Percentiles rank a stretch among this genome's conserved stretches.
phyloP scores from a whole-genome alignment of 257 asterid species.

The Solanum paucissectum region DNA sequence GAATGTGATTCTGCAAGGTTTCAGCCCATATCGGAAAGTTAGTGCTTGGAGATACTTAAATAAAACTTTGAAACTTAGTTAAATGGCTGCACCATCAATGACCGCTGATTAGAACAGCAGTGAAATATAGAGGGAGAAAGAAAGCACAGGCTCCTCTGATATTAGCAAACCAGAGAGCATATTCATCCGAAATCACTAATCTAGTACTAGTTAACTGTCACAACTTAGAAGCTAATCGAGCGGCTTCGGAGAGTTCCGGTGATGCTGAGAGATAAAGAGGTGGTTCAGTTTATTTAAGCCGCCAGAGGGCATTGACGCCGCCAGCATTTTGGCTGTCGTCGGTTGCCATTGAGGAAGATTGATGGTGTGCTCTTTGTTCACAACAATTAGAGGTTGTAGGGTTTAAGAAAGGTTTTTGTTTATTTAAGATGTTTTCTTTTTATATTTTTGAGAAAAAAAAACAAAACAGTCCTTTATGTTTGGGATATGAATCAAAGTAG shows the following conservation, averaged over 20 bases:
- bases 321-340: neutral
- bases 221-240: slow-evolving; percentile 58
- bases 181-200: neutral
- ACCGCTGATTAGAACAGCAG: neutral
- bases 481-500: neutral
- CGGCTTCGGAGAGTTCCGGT: slow-evolving; percentile 51
- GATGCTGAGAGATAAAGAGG: slow-evolving; percentile 65
- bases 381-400: slow-evolving; percentile 1
- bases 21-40: neutral
- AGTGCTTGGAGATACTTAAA: neutral
- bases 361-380: neutral
- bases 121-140: neutral
- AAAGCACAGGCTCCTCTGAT: neutral
- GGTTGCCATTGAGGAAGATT: slow-evolving; percentile 9
- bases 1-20: neutral
- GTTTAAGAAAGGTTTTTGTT: neutral
- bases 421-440: neutral
- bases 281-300: slow-evolving; percentile 45
- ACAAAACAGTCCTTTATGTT: neutral
- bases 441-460: neutral
- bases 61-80: neutral
- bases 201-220: too few species aligned
- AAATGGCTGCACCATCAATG: neutral
- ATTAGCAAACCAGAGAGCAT: neutral
- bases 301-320: slow-evolving; percentile 40